phyloP scores from a whole-genome alignment of 2,329 filamentous ascomycete genomes.

The Fusarium floridanum region DNA sequence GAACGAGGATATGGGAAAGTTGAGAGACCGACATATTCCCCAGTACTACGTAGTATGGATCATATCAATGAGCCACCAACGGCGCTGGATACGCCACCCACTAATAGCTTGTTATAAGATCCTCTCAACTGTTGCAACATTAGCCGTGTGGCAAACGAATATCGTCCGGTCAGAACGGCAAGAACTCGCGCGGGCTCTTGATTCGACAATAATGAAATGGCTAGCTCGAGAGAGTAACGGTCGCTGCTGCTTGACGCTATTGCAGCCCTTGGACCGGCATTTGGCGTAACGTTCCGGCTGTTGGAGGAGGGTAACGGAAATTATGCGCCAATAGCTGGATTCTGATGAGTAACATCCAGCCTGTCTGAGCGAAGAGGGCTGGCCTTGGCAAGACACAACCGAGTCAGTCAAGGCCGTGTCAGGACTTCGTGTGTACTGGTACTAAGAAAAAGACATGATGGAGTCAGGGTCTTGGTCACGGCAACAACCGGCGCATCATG shows the following conservation, averaged over 20 bases:
- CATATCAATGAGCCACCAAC: not conserved
- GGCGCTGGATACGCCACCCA: not conserved
- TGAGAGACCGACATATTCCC: not conserved
- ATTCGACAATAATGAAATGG: not conserved
- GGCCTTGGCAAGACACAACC: slow-evolving; percentile 6
- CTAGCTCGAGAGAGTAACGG: not conserved
- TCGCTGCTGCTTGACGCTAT: not conserved
- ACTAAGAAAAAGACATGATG: slow-evolving; percentile 5
- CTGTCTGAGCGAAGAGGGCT: not conserved
- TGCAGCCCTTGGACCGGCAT: not conserved
- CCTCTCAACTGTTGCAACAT: not conserved
- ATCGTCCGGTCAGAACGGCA: not conserved
- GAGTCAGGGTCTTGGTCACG: slow-evolving; percentile 11
- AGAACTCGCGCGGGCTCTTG: not conserved
- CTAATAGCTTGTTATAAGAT: not conserved
- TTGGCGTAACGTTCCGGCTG: slow-evolving; percentile 21
- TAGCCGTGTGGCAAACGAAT: not conserved
- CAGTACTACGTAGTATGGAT: not conserved
- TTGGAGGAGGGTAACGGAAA: slow-evolving; percentile 27
- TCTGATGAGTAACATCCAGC: slow-evolving; percentile 5
- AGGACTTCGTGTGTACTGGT: not conserved
- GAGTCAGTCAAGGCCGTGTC: slow-evolving; percentile 4
- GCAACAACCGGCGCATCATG: slow-evolving; percentile 5
- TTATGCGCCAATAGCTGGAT: slow-evolving; percentile 34
- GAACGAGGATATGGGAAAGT: not conserved